Evolutionary conservation across 768 basidiomycete species (phyloP), one percentile per base, ranked within the genome.

Genomic region (Tephrocybe sp.): DNA sequence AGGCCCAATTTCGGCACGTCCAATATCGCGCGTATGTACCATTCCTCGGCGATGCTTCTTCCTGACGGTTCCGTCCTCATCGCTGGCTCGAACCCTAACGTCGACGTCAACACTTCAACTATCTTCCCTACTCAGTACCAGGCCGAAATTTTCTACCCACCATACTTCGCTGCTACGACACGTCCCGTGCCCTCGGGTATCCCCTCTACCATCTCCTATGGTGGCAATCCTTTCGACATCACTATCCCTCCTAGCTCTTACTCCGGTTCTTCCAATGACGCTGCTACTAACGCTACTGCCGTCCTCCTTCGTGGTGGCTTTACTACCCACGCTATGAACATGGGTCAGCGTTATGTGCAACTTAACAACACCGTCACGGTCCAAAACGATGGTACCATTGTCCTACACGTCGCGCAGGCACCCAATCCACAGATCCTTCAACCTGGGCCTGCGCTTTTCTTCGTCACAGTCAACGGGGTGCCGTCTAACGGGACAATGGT

Each of bases 51-150:
- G 8, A 78, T 95, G n/a, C 79, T 98, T 20, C 81, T 98, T 13
- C 87, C 92, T 8, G 93, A 89, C 53, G 90, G 82, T 1, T 89
- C 89, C 2, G 85, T 98, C 33, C 67, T 97, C 43, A 79, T 96
- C 57, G 92, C 91, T 26, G 96, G 96, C 6, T 92, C 91, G 30
- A 98, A 98, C 71, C 94, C 95, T 1, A 95, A 95, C 62, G 75
- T 88, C 31, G 94, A 98, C 60, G 85, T 87, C 53, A 85, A 87
- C 60, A 53, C 71, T 31, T 66, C 71, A n/a, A 77, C 79, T 9
- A 34, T 74, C 32, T 92, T 75, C 74, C 85, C 87, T 1, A 92
- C 92, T 1, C 82, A 84, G 22, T 95, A 94, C 62, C 72, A 81
- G 30, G 85, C 87, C 1, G 93, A 96, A 65, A 78, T 85, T 35